Conservation (phyloP, 108 stramenopile species). For the Cylindrotheca closterium region DNA sequence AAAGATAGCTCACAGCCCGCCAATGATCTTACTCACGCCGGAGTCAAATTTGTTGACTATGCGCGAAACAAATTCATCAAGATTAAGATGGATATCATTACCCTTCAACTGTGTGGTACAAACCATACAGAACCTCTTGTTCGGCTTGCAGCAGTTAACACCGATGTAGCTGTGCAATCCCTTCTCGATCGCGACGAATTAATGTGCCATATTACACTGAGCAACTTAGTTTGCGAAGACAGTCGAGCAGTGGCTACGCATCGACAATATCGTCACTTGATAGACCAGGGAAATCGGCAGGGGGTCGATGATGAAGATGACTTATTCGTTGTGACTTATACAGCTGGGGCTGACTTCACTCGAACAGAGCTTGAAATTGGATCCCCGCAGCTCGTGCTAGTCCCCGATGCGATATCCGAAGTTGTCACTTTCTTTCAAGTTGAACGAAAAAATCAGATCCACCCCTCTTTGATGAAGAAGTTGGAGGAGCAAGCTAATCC, state of each 20-base stretch:
- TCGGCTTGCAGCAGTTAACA: conserved; percentile 58
- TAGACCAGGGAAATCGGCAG: conserved; percentile 35
- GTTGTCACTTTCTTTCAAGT: conserved; percentile 52
- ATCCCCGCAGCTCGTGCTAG: conserved; percentile 69
- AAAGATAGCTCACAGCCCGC: conserved; percentile 7
- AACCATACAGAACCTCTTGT: conserved; percentile 49
- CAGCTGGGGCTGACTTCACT: conserved; percentile 27
- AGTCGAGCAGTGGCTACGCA: conserved; percentile 29
- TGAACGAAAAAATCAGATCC: conserved; percentile 8
- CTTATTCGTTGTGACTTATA: conserved; percentile 63
- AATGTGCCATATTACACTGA: conserved; percentile 41
- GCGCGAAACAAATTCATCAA: conserved; percentile 53
- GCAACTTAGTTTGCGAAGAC: conserved; percentile 75
- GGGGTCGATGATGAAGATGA: conserved; percentile 27
- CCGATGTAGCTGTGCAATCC: conserved; percentile 40
- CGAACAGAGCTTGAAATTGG: conserved; percentile 59
- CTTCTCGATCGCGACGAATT: neutral
- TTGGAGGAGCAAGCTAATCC: neutral
- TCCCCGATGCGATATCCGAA: conserved; percentile 79
- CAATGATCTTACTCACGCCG: conserved; percentile 61
- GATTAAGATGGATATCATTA: conserved; percentile 50
- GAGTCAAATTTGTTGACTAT: conserved; percentile 47
- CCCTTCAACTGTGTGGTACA: conserved; percentile 51
- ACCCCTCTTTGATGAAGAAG: neutral
- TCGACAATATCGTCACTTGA: conserved; percentile 56